Base-by-base conservation (phyloP, 2,329 filamentous ascomycete genomes). In the Trichoderma harzianum region DNA sequence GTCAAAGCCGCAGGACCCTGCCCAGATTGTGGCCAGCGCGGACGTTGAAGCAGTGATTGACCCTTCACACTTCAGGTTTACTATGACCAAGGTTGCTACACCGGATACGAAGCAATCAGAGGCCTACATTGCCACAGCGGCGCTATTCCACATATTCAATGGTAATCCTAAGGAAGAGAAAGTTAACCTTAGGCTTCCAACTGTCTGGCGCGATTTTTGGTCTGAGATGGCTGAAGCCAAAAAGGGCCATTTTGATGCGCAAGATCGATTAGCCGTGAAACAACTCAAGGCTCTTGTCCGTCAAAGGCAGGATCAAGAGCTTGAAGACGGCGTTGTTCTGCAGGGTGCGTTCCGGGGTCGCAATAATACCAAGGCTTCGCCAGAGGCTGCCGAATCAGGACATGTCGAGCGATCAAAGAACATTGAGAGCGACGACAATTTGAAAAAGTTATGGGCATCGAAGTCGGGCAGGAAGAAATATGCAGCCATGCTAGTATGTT, bases 131-230 rank as follows among this genome's bases (percentile, higher is more conserved):
- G 93, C 94, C 7, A 97, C 94, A 0, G 86, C 89, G 14, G 93
- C 92, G 2, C 83, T 99, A 1, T 98, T 97, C 79, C 87, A 93
- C 53, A 86, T 97, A 0, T 97, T 94, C 74, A 89, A 90, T 1
- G 87, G 88, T n/a, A 93, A 90, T 18, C 82, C 89, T 0, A 96
- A 93, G 76, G 95, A 98, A 77, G 94, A 97, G 74, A 98, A 97
- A 79, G 89, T 93, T 3, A 92, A 91, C 72, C 80, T 97, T 74
- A 89, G 93, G 65, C 84, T 99, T 18, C 93, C 95, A 5, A 86
- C 91, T 0, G 86, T 89, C 2, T 99, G 94, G 92, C 90, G 93
- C 78, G 93, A 97, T 75, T 83, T 98, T 1, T 98, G 95, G 90
- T 86, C 88, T 11, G 94, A 98, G 78, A 88, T 97, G 72, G 85